Evolutionary conservation across 2,329 filamentous ascomycete species (phyloP).

Genomic region (Exophiala sideris): DNA sequence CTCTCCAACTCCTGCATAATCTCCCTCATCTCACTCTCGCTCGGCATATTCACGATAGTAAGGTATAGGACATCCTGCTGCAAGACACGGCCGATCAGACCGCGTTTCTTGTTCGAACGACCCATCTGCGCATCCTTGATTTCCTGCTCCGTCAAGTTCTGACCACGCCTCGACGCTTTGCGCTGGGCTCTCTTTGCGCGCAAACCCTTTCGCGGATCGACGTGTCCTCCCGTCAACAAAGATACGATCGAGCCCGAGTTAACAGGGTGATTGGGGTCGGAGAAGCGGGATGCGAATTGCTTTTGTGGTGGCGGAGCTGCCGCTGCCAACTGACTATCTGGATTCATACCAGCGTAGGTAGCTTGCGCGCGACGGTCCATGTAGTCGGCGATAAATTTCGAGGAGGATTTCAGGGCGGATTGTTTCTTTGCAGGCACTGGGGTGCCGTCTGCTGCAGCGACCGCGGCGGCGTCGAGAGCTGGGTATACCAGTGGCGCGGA

Average conservation of each 20-base stretch:
- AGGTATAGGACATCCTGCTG: conserved; percentile 21
- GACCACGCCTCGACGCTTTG: conserved; percentile 8
- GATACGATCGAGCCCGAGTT: conserved; percentile 48
- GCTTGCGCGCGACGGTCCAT: conserved; percentile 50
- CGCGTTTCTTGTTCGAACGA: conserved; percentile 4
- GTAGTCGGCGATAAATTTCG: conserved; percentile 46
- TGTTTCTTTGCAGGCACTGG: conserved; percentile 14
- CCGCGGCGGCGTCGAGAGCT: conserved; percentile 25
- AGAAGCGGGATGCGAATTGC: conserved; percentile 47
- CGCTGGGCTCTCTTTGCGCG: conserved; percentile 13
- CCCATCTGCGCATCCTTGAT: conserved; percentile 22
- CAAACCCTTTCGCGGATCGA: conserved; percentile 19
- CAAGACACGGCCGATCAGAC: conserved; percentile 12
- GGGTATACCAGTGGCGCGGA: conserved; percentile 51
- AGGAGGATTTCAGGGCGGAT: conserved; percentile 24
- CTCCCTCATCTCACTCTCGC: conserved; percentile 20
- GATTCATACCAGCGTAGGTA: conserved; percentile 40
- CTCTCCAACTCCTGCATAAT: conserved; percentile 14
- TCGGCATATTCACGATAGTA: conserved; percentile 24
- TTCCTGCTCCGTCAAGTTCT: conserved; percentile 17
- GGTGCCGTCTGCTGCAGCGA: not conserved
- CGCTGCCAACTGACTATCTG: conserved; percentile 37
- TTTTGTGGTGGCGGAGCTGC: conserved; percentile 30
- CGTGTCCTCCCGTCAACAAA: conserved; percentile 45
- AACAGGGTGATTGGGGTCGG: conserved; percentile 52